A percentile compares a stretch with the other conserved stretches of the same genome.
Conservation (phyloP, 257 asterid species). For the Penstemon eatonii region DNA sequence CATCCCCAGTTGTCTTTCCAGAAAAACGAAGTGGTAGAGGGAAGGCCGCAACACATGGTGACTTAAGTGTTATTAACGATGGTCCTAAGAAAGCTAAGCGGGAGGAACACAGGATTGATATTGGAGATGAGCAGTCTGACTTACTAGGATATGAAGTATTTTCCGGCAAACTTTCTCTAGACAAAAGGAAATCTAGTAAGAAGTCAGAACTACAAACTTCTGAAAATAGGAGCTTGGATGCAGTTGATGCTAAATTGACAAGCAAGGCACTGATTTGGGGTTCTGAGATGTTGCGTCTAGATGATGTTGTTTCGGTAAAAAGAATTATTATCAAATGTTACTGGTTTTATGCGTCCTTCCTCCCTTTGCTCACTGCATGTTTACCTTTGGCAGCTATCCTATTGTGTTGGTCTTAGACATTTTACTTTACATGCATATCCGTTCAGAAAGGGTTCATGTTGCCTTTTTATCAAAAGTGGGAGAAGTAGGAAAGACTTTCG, state of each 20-base stretch:
- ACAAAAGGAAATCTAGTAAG: constrained; percentile 54
- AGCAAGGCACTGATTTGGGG: constrained; percentile 93
- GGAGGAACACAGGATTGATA: constrained; percentile 77
- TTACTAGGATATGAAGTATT: constrained; percentile 83
- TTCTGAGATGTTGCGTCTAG: constrained; percentile 62
- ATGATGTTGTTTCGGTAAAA: constrained; percentile 85
- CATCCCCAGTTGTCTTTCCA: constrained; percentile 88
- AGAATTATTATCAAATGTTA: constrained; percentile 16
- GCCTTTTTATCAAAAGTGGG: constrained; percentile 59
- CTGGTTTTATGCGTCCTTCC: constrained; percentile 22
- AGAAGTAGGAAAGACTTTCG: constrained; percentile 78
- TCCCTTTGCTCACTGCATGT: constrained; percentile 26
- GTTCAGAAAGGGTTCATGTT: constrained; percentile 51
- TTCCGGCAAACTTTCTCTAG: constrained; percentile 71
- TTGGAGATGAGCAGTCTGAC: constrained; percentile 90
- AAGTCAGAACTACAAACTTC: constrained; percentile 52
- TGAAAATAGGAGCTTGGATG: constrained; percentile 49
- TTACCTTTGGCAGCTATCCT: constrained; percentile 69
- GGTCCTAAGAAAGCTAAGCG: constrained; percentile 51
- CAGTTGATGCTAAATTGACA: constrained; percentile 82
- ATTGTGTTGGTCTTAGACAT: constrained; percentile 84
- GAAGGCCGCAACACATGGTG: constrained; percentile 46
- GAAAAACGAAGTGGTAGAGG: constrained; percentile 79
- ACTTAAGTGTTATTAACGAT: constrained; percentile 38
- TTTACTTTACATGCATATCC: constrained; percentile 95